These are phyloP conservation scores for Logfia minima DNA, from an alignment of 129 eudicot species.

Conservation along the genomic window DNA sequence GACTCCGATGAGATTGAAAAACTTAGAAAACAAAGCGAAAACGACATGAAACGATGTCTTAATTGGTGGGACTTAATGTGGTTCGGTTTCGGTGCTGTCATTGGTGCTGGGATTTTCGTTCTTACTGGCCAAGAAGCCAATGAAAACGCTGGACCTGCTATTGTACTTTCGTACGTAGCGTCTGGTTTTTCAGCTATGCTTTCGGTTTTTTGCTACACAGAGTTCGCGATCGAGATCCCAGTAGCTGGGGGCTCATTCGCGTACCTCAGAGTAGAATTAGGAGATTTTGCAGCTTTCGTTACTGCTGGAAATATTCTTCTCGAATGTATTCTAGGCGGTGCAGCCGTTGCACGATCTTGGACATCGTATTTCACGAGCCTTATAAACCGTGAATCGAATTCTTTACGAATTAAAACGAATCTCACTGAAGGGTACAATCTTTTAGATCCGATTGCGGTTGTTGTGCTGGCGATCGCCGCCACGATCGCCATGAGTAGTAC, in stretches of 20 bases:
- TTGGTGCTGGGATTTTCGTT: conserved; percentile 85
- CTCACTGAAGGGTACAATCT: conserved; percentile 59
- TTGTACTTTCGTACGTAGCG: conserved; percentile 61
- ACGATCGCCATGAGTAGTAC: conserved; percentile 53
- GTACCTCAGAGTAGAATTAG: conserved; percentile 74
- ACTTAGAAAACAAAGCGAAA: conserved; percentile 53
- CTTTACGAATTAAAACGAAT: conserved; percentile 47
- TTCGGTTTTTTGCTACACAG: conserved; percentile 84
- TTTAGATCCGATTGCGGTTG: conserved; percentile 63
- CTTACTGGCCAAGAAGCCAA: conserved; percentile 80
- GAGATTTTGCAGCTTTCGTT: conserved; percentile 72
- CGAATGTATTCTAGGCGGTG: conserved; percentile 59
- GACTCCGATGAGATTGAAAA: conserved; percentile 51
- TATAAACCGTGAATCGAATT: conserved; percentile 45
- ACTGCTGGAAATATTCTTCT: conserved; percentile 82
- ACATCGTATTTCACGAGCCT: conserved; percentile 75
- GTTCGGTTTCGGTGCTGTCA: conserved; percentile 83
- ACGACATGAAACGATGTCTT: conserved; percentile 62
- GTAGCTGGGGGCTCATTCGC: conserved; percentile 92
- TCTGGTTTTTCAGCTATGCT: conserved; percentile 86
- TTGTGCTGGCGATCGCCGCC: conserved; percentile 44
- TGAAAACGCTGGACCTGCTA: conserved; percentile 72
- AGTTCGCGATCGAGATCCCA: conserved; percentile 79
- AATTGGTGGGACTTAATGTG: conserved; percentile 84
- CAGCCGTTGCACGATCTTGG: conserved; percentile 83